Percentiles rank a stretch among this genome's conserved stretches.
These are phyloP conservation scores for Microbotryum intermedium DNA, from an alignment of 1,284 basidiomycete genomes.

Conservation along the genomic window DNA sequence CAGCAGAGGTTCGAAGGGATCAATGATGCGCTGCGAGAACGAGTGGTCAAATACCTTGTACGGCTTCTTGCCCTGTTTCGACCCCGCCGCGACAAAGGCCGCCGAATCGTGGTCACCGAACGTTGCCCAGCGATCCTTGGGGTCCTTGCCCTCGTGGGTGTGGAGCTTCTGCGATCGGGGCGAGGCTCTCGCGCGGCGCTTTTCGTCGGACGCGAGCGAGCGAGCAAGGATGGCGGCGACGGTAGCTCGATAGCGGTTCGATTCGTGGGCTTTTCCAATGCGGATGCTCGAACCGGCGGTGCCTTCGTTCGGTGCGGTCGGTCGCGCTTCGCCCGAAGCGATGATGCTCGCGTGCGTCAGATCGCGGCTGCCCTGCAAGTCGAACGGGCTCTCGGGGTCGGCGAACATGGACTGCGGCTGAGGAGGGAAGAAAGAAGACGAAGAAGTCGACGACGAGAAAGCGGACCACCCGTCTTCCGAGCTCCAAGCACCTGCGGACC, in stretches of 20 bases:
- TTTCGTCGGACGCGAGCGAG: slow-evolving; percentile 14
- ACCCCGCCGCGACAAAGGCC: slow-evolving; percentile 13
- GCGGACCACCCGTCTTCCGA: slow-evolving; percentile 12
- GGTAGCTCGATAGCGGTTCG: slow-evolving; percentile 11
- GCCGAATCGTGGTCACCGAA: neutral
- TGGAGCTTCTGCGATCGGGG: neutral
- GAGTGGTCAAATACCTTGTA: slow-evolving; percentile 27
- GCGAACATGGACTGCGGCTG: neutral
- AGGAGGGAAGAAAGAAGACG: slow-evolving; percentile 18
- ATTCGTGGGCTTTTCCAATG: slow-evolving; percentile 11
- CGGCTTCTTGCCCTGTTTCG: slow-evolving; percentile 16
- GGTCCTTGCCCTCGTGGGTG: neutral
- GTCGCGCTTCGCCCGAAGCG: slow-evolving; percentile 9
- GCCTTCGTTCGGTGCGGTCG: slow-evolving; percentile 6
- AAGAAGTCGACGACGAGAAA: slow-evolving; percentile 1
- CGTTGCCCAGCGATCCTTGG: neutral
- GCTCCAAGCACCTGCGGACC: slow-evolving; percentile 11
- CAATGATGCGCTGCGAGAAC: slow-evolving; percentile 27
- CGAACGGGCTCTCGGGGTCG: slow-evolving; percentile 14
- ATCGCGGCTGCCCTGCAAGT: slow-evolving; percentile 4
- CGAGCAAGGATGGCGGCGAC: slow-evolving; percentile 17
- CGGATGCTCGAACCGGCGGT: slow-evolving; percentile 10
- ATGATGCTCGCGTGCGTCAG: slow-evolving; percentile 14
- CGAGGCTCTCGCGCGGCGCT: neutral
- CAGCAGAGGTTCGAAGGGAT: slow-evolving; percentile 27